Conservation (phyloP, 768 basidiomycete species). For the Trametes meyenii region DNA sequence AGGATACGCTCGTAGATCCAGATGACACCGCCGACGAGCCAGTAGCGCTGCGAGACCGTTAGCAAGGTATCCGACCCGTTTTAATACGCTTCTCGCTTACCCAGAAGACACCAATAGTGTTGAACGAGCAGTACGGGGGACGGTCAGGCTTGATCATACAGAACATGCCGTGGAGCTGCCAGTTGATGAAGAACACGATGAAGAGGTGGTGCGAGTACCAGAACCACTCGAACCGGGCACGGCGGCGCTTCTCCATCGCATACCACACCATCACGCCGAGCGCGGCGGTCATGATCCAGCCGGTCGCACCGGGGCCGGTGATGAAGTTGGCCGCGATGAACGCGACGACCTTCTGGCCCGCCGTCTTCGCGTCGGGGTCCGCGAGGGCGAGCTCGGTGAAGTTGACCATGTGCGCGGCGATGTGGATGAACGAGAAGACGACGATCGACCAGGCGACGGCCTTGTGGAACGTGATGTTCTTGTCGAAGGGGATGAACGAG, state of each 20-base stretch:
- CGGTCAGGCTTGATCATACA: slow-evolving; percentile 95
- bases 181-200: slow-evolving; percentile 88
- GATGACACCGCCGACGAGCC: slow-evolving; percentile 84
- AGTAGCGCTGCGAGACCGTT: slow-evolving; percentile 64
- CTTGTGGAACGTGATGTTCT: slow-evolving; percentile 90
- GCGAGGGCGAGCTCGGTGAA: slow-evolving; percentile 66
- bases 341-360: slow-evolving; percentile 58
- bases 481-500: slow-evolving; percentile 89
- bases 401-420: slow-evolving; percentile 85
- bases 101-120: slow-evolving; percentile 94
- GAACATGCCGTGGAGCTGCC: slow-evolving; percentile 97
- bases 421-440: slow-evolving; percentile 73
- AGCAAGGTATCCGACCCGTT: slow-evolving; percentile 1
- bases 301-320: slow-evolving; percentile 81
- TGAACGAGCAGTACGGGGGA: slow-evolving; percentile 83
- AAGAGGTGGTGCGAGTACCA: slow-evolving; percentile 91
- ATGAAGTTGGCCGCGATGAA: slow-evolving; percentile 81
- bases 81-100: slow-evolving; percentile 44
- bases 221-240: slow-evolving; percentile 83
- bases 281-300: slow-evolving; percentile 83
- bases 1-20: slow-evolving; percentile 89
- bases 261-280: slow-evolving; percentile 85
- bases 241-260: slow-evolving; percentile 78
- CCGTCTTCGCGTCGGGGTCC: slow-evolving; percentile 54
- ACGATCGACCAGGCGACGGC: slow-evolving; percentile 92